Evolutionary conservation across 768 basidiomycete species (phyloP), one percentile per base, ranked within the genome.

Genomic region (Serendipita sp.): DNA sequence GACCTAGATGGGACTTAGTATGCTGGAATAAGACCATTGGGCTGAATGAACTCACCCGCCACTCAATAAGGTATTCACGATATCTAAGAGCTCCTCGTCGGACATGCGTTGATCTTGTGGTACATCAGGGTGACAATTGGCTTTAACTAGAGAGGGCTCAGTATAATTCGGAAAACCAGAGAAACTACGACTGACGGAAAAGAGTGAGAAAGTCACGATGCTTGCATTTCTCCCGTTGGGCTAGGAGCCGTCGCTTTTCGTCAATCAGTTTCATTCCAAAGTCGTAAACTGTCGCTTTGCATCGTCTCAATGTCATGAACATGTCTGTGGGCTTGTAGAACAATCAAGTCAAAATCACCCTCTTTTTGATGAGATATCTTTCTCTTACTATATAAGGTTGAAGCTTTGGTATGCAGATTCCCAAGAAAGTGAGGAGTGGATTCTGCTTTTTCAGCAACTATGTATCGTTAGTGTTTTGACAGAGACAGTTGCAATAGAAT

Each of bases 61-160:
- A 71, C 92, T 91, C 79, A 92, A 83, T 72, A 94, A 88, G 0
- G 91, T 92, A 68, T 88, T 90, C 73, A 94, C 84, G 65, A 84
- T 91, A 69, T 89, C 77, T 10, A 92, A 77, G 62, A 94, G 85
- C 69, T 95, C 93, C 34, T 87, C 83, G 70, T 96, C 93, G 0
- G 91, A 87, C 67, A 95, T 84, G 40, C 85, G 81, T 66, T 86
- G 82, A 58, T 86, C 83, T 0, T 76, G 76, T 36, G 83, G 78
- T 15, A 89, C 75, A 66, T 91, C 87, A 0, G 76, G 80, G 1
- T 88, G 83, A 65, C 83, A 70, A 72, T 94, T 95, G 2, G 91
- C 87, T 73, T 87, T 88, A 62, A 95, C 93, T 95, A 66, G 16
- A 58, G 15, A 11, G 60, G 44, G 33, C 63, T 55, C 8, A 8